Base-by-base conservation (phyloP, 2,329 filamentous ascomycete genomes). In the Calonectria honghensis region DNA sequence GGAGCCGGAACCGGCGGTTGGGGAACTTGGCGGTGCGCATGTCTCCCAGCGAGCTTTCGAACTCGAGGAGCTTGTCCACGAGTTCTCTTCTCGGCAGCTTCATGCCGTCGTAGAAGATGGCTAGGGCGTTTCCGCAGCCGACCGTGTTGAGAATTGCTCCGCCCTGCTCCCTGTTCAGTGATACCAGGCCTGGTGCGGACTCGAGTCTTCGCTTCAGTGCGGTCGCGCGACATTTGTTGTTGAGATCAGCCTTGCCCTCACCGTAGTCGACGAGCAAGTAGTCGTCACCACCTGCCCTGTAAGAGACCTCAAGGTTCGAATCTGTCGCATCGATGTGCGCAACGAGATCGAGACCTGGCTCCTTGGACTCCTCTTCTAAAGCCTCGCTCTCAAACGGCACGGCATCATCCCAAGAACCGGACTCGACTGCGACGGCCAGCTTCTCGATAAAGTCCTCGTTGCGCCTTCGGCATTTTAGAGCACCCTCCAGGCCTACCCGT, bases 181-280 rank as follows among this genome's bases (percentile, higher is more conserved):
- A 74, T 4, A 37, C 63, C 0, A 63, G 29, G 70, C 78, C 77
- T 20, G 79, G 14, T 18, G 64, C 5, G 45, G 73, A 70, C 20
- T 73, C 69, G 3, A 76, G 70, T 6, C 79, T 68, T 14, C 73
- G 72, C 35, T 74, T 74, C 10, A 74, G 27, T 6, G 72, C 72
- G 1, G 72, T 74, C 4, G 79, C 76, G 10, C 77, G 77, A 1
- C 74, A 72, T 85, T 81, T 91, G 87, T 80, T 92, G 91, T 72
- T 68, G 10, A 92, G 84, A 73, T 92, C 87, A 74, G 91, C 90
- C 1, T 85, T 82, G 24, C 90, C 90, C 41, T 89, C 83, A 29
- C 90, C 90, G 72, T 91, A 92, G 74, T 92, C 90, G 16, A 92
- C 85, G 11, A 93, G 83, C 3, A 92, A 77, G 73, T 90, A 89